phyloP scores from a whole-genome alignment of 1,139 yeast genomes.

The Blastobotrys apis region DNA sequence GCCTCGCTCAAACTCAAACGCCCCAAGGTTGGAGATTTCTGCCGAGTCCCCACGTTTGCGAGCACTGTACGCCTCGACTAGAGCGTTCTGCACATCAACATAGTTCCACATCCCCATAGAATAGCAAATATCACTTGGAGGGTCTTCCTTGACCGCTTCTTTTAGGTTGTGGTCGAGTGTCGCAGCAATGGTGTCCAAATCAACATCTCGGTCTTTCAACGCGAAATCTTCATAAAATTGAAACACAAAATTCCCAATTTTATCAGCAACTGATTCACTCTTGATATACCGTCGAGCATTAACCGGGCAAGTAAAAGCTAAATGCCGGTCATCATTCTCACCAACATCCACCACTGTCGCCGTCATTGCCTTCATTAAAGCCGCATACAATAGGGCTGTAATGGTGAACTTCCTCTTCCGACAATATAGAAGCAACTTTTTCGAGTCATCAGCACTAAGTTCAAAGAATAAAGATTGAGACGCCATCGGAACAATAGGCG shows the following conservation, averaged over 20 bases:
- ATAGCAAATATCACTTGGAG: conserved; percentile 13
- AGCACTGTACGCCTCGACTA: conserved; percentile 9
- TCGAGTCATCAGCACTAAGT: conserved; percentile 9
- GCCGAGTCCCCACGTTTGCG: conserved; percentile 1
- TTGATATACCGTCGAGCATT: conserved; percentile 21
- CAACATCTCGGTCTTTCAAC: not conserved
- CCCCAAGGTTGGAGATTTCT: conserved; percentile 19
- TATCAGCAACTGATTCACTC: not conserved
- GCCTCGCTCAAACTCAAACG: not conserved
- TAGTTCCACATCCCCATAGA: conserved; percentile 19
- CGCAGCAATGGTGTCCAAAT: conserved; percentile 14
- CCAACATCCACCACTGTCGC: not conserved
- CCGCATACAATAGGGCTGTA: conserved; percentile 7
- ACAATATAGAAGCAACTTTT: conserved; percentile 11
- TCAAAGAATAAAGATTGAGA: conserved; percentile 17
- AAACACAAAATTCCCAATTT: conserved; percentile 22
- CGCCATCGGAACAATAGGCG: conserved; percentile 14
- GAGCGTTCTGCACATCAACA: conserved; percentile 16
- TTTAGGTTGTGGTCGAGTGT: conserved; percentile 11
- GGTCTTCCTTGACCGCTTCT: conserved; percentile 6
- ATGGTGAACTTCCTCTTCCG: conserved; percentile 3
- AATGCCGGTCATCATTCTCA: not conserved
- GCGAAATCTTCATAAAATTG: conserved; percentile 6
- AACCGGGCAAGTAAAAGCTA: conserved; percentile 18
- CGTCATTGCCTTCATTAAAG: conserved; percentile 6